Conservation (phyloP, 345 rosid genomes). For the Hypericum perforatum region DNA sequence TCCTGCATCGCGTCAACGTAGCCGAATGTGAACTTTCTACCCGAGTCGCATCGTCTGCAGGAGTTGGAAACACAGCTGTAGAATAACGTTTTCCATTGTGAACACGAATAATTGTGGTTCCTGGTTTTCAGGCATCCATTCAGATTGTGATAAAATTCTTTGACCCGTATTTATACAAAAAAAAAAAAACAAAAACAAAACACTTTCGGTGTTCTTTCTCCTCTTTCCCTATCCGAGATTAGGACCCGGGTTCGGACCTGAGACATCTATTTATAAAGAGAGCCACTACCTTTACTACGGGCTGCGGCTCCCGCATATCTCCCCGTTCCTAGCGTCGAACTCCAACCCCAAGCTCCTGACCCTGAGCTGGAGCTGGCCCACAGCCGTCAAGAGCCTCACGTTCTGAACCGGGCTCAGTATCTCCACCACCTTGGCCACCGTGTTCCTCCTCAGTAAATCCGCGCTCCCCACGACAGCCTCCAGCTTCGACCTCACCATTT, state of each 20-base stretch:
- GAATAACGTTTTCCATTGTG: slow-evolving; percentile 76
- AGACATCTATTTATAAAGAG: too few species aligned
- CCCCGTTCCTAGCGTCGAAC: neutral
- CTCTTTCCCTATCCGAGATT: too few species aligned
- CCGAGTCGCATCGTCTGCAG: neutral
- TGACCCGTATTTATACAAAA: too few species aligned
- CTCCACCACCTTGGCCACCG: slow-evolving; percentile 16
- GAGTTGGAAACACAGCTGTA: slow-evolving; percentile 18
- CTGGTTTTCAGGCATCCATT: too few species aligned
- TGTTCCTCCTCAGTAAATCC: slow-evolving; percentile 17
- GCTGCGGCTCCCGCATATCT: neutral
- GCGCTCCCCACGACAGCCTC: slow-evolving; percentile 18
- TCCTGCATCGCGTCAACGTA: slow-evolving; percentile 26
- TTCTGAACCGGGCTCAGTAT: slow-evolving; percentile 23
- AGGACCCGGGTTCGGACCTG: too few species aligned
- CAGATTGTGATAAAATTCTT: too few species aligned
- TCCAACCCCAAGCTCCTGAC: slow-evolving; percentile 16
- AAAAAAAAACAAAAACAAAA: too few species aligned
- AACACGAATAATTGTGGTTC: slow-evolving; percentile 43
- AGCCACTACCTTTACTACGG: neutral
- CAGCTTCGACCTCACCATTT: slow-evolving; percentile 14
- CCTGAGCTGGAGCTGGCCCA: slow-evolving; percentile 19
- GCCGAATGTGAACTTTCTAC: slow-evolving; percentile 48
- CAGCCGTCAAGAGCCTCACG: slow-evolving; percentile 22
- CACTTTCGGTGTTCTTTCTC: too few species aligned